Evolutionary conservation across 805 yeast species (phyloP), one percentile per base, ranked within the genome.

Genomic region (Wickerhamiella sergipiensis): DNA sequence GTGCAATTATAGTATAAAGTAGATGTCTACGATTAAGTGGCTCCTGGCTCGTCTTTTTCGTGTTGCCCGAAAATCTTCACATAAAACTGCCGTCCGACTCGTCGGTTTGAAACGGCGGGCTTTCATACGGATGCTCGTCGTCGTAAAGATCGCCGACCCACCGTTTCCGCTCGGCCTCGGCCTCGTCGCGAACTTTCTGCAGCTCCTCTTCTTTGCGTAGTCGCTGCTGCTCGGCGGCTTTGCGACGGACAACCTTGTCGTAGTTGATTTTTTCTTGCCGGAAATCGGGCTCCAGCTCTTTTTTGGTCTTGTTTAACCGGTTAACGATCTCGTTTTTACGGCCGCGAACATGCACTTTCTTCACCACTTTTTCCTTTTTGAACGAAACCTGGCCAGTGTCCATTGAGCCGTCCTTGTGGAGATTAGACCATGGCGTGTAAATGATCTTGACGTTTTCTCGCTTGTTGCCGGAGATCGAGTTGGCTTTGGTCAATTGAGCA

Each of bases 351-450:
- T 71, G 73, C 29, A 77, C 65, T 54, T 77, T 73, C 53, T 70
- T 75, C 22, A 82, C 79, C 48, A 68, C 66, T 53, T 74, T 77
- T 1, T 71, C 73, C 52, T 81, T 78, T 52, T 80, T 76, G 64
- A 83, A 85, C 1, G 85, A 77, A 6, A 85, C 94, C 47, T 86
- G 85, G 3, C 94, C 94, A 5, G 76, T 77, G 46, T 77, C 86
- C 92, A 83, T 84, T 29, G 76, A 76, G 13, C 81, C 81, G 48
- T 78, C 78, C 56, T 81, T 81, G 43, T 75, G 71, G 50, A 85
- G 68, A 60, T 85, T 85, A 23, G 74, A 71, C 73, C 85, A 85
- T 0, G 89, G 87, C 0, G 95, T 85, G 58, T 78, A 78, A 42
- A 85, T 75, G 8, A 85, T 75, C 1, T 81, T 77, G 52, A 83